Conservation (phyloP, 169 alveolate genomes). For the Plasmodium cynomolgi region DNA sequence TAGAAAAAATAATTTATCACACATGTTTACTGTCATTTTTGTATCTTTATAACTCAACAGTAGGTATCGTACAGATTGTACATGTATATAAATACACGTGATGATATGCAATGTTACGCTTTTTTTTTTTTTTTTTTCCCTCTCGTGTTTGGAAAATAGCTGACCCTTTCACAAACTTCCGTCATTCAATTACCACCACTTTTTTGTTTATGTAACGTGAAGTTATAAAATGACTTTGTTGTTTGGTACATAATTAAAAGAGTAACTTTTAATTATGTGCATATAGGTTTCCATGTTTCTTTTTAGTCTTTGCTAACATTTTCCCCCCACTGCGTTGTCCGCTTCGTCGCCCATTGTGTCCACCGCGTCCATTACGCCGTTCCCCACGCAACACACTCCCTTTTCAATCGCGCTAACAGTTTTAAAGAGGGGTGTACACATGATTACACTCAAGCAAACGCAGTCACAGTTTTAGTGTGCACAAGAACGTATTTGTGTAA, state of each 20-base stretch:
- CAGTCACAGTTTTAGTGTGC: not conserved
- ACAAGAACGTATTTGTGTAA: not conserved
- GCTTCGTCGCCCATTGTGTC: not conserved
- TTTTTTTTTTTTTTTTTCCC: not conserved
- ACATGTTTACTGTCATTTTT: not conserved
- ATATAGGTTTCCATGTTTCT: not conserved
- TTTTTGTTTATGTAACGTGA: conserved; percentile 13
- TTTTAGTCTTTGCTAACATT: not conserved
- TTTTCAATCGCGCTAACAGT: not conserved
- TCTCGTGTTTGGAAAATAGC: conserved; percentile 8
- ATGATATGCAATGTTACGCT: not conserved
- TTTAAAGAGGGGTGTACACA: not conserved
- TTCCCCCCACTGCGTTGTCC: not conserved
- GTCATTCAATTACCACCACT: not conserved
- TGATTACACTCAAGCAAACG: not conserved
- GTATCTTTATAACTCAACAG: not conserved
- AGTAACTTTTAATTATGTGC: conserved; percentile 6
- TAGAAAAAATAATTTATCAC: not conserved
- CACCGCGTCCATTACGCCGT: conserved; percentile 1
- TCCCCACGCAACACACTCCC: not conserved
- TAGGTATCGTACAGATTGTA: not conserved
- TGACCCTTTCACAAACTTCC: conserved; percentile 1
- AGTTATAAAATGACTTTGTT: conserved; percentile 35
- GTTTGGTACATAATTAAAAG: conserved; percentile 49
- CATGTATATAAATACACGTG: not conserved